Conservation (phyloP, 176 grass and related monocot genomes). For the Phragmites australis region DNA sequence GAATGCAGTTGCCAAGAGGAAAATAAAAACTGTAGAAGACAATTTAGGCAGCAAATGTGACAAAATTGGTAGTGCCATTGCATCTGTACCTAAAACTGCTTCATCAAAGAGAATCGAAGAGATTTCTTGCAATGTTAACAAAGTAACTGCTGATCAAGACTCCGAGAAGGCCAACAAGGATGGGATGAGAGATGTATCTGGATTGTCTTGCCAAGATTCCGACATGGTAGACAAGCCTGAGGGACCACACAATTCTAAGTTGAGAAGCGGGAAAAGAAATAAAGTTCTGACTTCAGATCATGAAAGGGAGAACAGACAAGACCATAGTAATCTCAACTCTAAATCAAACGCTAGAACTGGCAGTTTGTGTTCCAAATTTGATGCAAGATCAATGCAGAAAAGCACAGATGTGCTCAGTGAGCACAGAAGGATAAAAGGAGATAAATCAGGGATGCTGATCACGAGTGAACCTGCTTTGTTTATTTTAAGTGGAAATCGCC, state of each 20-base stretch:
- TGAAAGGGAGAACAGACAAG: constrained; percentile 67
- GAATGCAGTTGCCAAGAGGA: constrained; percentile 73
- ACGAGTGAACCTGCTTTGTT: constrained; percentile 46
- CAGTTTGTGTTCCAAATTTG: constrained; percentile 22
- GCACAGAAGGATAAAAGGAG: constrained; percentile 29
- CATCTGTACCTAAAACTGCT: constrained; percentile 37
- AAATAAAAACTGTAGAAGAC: constrained; percentile 45
- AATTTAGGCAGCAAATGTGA: constrained; percentile 30
- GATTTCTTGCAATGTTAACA: constrained; percentile 5
- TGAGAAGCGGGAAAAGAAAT: constrained; percentile 49
- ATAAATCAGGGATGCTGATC: constrained; percentile 14
- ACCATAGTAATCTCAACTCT: constrained; percentile 27
- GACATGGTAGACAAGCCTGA: constrained; percentile 27
- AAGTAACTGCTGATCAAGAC: constrained; percentile 16
- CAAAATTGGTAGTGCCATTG: constrained; percentile 47
- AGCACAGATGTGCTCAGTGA: constrained; percentile 10
- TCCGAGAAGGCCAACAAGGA: constrained; percentile 15
- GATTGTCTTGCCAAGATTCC: constrained; percentile 16
- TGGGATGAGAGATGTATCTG: constrained; percentile 38
- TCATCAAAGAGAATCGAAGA: constrained; percentile 35
- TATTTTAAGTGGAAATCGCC: constrained; percentile 76
- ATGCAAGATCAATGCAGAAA: constrained; percentile 29
- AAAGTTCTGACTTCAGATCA: constrained; percentile 38
- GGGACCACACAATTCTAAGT: constrained; percentile 23
- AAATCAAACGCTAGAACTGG: constrained; percentile 26